Base-by-base conservation (phyloP, 2,329 filamentous ascomycete genomes). In the Emmonsiellopsis sp. region DNA sequence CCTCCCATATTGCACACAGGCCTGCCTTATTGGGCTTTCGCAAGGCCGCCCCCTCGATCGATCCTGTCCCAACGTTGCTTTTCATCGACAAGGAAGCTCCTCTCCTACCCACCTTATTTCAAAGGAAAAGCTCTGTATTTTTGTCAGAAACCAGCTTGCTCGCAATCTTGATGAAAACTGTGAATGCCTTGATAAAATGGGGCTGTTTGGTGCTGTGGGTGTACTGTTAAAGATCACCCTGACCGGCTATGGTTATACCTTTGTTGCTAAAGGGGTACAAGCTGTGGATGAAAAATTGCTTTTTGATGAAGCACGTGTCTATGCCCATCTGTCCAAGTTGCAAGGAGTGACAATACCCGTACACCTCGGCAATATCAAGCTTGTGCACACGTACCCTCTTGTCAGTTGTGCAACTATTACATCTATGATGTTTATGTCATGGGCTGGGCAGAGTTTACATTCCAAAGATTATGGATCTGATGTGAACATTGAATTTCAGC, bases 391-490 rank as follows among this genome's bases (percentile, higher is more conserved):
- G 13, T 52, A 37, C 37, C 10, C n/a, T 31, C 42, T 52, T 17
- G 40, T 39, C 10, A 46, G 50, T 14, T 10, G 8, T 40, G 50
- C 50, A 11, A 17, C 5, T 10, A 42, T 52, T 17, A 46, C 42
- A 36, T 33, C 42, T 10, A 52, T 52, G 50, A 44, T 52, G 50
- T 33, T 52, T 3, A 52, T 52, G 50, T 52, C 50, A 32, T 52
- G 50, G 31, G 50, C 10, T 37, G 50, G 50, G 7, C 31, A 37
- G 3, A 42, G 40, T n/a, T 34, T 45, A n/a, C 40, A 34, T 9
- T 33, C 14, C 7, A 8, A 10, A 32, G 10, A 9, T 2, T 10
- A 33, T 31, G 17, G 10, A 14, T 13, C 50, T 8, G 50, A 31
- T 39, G 36, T 49, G 46, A 11, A 36, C 33, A 31, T 39, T 37